Evolutionary conservation across 2,329 filamentous ascomycete genomes (phyloP).

Genomic region (Scedosporium boydii): DNA sequence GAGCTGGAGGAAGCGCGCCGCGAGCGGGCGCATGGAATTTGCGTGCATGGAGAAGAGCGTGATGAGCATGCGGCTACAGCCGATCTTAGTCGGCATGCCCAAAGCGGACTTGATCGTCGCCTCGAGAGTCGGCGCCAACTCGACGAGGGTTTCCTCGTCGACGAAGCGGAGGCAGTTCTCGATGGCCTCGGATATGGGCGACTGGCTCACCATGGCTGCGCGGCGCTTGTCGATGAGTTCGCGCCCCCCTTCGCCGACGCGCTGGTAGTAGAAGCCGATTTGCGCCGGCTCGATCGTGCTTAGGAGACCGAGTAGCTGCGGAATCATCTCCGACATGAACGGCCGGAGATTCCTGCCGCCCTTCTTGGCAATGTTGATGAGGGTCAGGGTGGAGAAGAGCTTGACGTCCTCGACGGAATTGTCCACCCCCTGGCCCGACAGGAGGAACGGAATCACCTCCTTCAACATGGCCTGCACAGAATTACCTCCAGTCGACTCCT

Average conservation of each 20-base stretch:
- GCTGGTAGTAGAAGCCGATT: constrained; percentile 87
- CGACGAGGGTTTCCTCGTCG: constrained; percentile 67
- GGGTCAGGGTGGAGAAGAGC: constrained; percentile 68
- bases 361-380: constrained; percentile 85
- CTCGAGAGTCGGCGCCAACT: constrained; percentile 63
- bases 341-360: constrained; percentile 68
- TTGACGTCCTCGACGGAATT: constrained; percentile 83
- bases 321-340: constrained; percentile 73
- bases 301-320: constrained; percentile 69
- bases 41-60: constrained; percentile 75
- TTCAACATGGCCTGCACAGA: constrained; percentile 72
- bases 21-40: constrained; percentile 64
- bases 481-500: constrained; percentile 62
- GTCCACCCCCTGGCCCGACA: constrained; percentile 83
- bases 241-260: constrained; percentile 76
- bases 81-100: constrained; percentile 88
- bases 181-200: constrained; percentile 86
- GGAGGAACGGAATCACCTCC: constrained; percentile 79
- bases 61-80: constrained; percentile 74
- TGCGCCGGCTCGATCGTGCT: constrained; percentile 83
- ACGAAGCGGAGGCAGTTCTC: constrained; percentile 79
- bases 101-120: constrained; percentile 75
- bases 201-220: constrained; percentile 70
- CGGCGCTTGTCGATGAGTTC: constrained; percentile 86
- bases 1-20: constrained; percentile 64